A percentile compares a stretch with the other conserved stretches of the same genome.
Conservation (phyloP, 2,329 filamentous ascomycete genomes). For the Paradendryphiella salina region DNA sequence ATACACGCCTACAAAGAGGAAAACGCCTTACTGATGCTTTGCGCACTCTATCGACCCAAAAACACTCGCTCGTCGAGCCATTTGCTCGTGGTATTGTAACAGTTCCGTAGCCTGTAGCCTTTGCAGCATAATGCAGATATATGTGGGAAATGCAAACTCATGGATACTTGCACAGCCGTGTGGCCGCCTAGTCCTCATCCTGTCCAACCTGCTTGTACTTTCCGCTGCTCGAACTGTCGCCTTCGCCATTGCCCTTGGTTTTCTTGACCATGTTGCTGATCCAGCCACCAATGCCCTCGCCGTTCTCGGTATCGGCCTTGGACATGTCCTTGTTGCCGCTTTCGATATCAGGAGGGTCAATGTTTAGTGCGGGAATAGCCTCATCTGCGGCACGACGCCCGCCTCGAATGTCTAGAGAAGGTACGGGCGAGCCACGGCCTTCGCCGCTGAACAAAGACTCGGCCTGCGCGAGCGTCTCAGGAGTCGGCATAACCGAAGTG, state of each 20-base stretch:
- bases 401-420: slow-evolving; percentile 71
- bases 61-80: slow-evolving; percentile 26
- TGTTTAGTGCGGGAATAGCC: slow-evolving; percentile 77
- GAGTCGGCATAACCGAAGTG: slow-evolving; percentile 79
- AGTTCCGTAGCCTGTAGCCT: slow-evolving; percentile 18
- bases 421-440: slow-evolving; percentile 71
- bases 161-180: slow-evolving; percentile 10
- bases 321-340: slow-evolving; percentile 56
- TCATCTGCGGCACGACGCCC: slow-evolving; percentile 52
- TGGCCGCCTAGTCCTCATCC: slow-evolving; percentile 36
- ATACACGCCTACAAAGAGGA: not conserved
- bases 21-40: slow-evolving; percentile 28
- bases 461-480: slow-evolving; percentile 74
- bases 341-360: slow-evolving; percentile 71
- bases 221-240: slow-evolving; percentile 50
- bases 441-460: slow-evolving; percentile 74
- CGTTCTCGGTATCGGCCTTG: slow-evolving; percentile 35
- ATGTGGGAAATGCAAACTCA: slow-evolving; percentile 23
- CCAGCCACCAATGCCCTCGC: slow-evolving; percentile 68
- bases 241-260: slow-evolving; percentile 52
- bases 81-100: slow-evolving; percentile 30
- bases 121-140: slow-evolving; percentile 25
- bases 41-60: slow-evolving; percentile 35
- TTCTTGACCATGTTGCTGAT: slow-evolving; percentile 68
- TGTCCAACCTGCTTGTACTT: slow-evolving; percentile 54